These are phyloP conservation scores for Saccharomycopsis schoenii DNA, from an alignment of 805 yeast species.

Conservation along the genomic window DNA sequence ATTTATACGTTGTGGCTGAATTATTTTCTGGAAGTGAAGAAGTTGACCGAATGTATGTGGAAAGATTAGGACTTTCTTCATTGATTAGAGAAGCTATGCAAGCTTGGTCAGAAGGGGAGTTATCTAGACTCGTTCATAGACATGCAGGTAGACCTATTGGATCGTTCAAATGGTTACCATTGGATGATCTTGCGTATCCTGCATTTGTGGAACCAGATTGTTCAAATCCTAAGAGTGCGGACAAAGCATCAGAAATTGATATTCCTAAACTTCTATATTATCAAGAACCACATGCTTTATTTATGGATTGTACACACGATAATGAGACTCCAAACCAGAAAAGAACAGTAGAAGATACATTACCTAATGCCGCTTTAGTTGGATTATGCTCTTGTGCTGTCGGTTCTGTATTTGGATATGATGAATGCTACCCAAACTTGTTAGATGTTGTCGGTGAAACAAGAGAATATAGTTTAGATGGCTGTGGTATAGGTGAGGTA, in stretches of 20 bases:
- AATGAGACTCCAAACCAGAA: slow-evolving; percentile 83
- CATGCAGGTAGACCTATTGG: slow-evolving; percentile 97
- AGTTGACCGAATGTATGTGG: slow-evolving; percentile 83
- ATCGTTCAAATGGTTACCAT: slow-evolving; percentile 70
- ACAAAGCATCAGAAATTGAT: slow-evolving; percentile 49
- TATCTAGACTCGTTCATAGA: slow-evolving; percentile 75
- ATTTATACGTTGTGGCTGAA: slow-evolving; percentile 89
- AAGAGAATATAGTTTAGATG: slow-evolving; percentile 45
- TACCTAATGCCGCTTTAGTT: slow-evolving; percentile 91
- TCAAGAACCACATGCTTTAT: slow-evolving; percentile 82
- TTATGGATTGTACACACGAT: slow-evolving; percentile 98
- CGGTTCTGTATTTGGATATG: slow-evolving; percentile 91
- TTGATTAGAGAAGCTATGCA: slow-evolving; percentile 96
- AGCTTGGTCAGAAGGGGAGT: slow-evolving; percentile 80
- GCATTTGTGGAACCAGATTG: slow-evolving; percentile 24
- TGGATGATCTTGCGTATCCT: slow-evolving; percentile 65
- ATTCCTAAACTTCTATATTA: slow-evolving; percentile 57
- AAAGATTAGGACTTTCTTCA: slow-evolving; percentile 80
- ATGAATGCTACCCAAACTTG: slow-evolving; percentile 78
- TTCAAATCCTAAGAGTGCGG: slow-evolving; percentile 14
- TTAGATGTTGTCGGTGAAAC: slow-evolving; percentile 73
- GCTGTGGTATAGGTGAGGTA: slow-evolving; percentile 64
- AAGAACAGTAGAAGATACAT: slow-evolving; percentile 87
- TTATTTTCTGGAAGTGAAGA: slow-evolving; percentile 87
- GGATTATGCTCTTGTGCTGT: slow-evolving; percentile 88